Conservation (phyloP, 1,284 basidiomycete genomes). For the Porodaedalea pini region DNA sequence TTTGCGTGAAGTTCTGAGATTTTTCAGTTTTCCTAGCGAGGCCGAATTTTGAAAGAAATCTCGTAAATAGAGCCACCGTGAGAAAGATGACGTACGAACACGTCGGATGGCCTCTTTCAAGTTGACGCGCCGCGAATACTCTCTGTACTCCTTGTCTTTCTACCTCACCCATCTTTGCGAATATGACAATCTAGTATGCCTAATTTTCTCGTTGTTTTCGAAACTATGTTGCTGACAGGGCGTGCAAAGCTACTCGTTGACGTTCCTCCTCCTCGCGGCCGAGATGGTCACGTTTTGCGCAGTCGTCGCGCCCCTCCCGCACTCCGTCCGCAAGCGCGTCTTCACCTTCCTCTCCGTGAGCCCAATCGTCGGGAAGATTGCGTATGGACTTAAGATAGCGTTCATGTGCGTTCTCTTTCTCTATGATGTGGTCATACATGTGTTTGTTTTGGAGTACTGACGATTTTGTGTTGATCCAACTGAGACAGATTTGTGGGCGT, state of each 20-base stretch:
- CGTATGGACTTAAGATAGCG: conserved; percentile 85
- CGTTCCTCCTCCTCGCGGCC: conserved; percentile 71
- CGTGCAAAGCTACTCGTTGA: conserved; percentile 60
- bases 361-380: conserved; percentile 65
- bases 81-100: conserved; percentile 15
- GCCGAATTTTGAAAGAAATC: background rate
- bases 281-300: conserved; percentile 78
- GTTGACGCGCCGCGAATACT: background rate
- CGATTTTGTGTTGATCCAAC: background rate
- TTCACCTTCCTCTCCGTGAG: conserved; percentile 77
- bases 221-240: background rate
- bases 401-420: conserved; percentile 69
- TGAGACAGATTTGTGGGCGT: conserved; percentile 76
- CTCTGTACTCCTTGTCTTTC: background rate
- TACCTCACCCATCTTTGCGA: conserved; percentile 22
- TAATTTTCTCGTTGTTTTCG: background rate
- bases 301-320: conserved; percentile 75
- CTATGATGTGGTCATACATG: conserved; percentile 1
- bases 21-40: background rate
- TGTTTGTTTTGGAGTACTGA: background rate
- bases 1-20: no score
- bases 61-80: conserved; percentile 7
- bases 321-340: conserved; percentile 64
- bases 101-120: background rate
- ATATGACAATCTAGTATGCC: conserved; percentile 71